These are phyloP conservation scores for Dictyostelium brefeldianum DNA, from an alignment of 78 protist genomes.

Conservation along the genomic window DNA sequence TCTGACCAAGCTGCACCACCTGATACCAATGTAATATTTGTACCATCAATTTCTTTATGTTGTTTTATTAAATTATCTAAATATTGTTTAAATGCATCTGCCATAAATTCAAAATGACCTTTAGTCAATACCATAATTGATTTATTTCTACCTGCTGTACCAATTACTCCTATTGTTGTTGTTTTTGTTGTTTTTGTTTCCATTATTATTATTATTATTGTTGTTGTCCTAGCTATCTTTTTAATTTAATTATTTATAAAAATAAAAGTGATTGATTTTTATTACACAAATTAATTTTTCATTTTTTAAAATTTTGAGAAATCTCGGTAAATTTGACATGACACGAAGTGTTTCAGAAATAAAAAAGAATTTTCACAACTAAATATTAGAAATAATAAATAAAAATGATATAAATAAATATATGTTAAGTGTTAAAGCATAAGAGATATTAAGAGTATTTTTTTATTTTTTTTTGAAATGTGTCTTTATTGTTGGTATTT, in stretches of 20 bases:
- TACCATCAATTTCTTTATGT: not conserved
- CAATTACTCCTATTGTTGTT: constrained; percentile 8
- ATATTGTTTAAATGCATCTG: not conserved
- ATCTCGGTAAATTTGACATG: no score
- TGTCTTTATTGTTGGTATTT: no score
- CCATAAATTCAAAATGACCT: constrained; percentile 22
- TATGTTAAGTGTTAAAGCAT: no score
- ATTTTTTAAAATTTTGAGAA: not conserved
- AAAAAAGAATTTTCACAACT: no score
- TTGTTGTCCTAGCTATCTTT: not conserved
- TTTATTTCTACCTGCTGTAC: constrained; percentile 41
- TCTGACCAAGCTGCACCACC: constrained; percentile 36
- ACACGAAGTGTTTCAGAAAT: no score
- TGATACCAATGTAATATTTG: not conserved
- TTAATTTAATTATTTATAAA: not conserved
- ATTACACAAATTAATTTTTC: no score
- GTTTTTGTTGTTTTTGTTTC: not conserved
- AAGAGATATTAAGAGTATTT: no score
- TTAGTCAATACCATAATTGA: not conserved
- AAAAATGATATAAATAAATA: no score
- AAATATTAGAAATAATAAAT: no score
- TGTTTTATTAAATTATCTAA: not conserved
- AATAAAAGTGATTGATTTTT: no score
- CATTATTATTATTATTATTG: not conserved
- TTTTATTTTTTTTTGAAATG: no score